Evolutionary conservation across 805 yeast genomes (phyloP).

Genomic region (Kregervanrija fluxuum): DNA sequence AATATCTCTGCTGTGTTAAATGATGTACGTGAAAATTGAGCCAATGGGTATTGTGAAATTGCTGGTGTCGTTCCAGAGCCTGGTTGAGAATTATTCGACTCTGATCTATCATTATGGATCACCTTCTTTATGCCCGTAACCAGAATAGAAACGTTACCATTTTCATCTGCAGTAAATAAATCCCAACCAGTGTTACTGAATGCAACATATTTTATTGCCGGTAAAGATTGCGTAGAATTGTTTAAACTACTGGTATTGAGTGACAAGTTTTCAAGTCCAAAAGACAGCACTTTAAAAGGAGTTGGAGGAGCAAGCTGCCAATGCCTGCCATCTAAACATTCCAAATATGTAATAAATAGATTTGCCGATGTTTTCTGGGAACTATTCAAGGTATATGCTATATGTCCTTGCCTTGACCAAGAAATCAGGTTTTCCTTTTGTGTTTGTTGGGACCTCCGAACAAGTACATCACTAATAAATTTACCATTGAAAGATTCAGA

Average conservation of each 20-base stretch:
- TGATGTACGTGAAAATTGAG: constrained; percentile 33
- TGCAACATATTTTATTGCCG: constrained; percentile 33
- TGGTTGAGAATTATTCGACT: constrained; percentile 25
- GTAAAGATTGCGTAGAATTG: constrained; percentile 1
- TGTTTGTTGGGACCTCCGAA: not conserved
- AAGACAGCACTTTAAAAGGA: constrained; percentile 19
- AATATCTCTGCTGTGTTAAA: constrained; percentile 37
- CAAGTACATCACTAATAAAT: no score
- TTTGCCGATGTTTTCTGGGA: constrained; percentile 16
- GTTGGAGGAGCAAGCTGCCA: constrained; percentile 73
- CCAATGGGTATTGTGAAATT: constrained; percentile 29
- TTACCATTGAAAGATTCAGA: no score
- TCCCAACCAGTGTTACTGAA: constrained; percentile 83
- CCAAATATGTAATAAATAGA: constrained; percentile 58
- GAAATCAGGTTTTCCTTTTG: constrained; percentile 29
- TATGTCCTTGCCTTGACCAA: constrained; percentile 82
- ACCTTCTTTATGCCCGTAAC: constrained; percentile 42
- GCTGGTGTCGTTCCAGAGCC: not conserved
- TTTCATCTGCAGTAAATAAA: constrained; percentile 67
- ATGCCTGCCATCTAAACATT: constrained; percentile 62
- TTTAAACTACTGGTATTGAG: constrained; percentile 7
- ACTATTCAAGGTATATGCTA: constrained; percentile 45
- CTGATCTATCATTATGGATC: constrained; percentile 21
- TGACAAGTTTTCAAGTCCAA: constrained; percentile 5
- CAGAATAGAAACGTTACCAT: constrained; percentile 57